Base-by-base conservation (phyloP, 1,139 yeast genomes). In the Suhomyces atakaporum region DNA sequence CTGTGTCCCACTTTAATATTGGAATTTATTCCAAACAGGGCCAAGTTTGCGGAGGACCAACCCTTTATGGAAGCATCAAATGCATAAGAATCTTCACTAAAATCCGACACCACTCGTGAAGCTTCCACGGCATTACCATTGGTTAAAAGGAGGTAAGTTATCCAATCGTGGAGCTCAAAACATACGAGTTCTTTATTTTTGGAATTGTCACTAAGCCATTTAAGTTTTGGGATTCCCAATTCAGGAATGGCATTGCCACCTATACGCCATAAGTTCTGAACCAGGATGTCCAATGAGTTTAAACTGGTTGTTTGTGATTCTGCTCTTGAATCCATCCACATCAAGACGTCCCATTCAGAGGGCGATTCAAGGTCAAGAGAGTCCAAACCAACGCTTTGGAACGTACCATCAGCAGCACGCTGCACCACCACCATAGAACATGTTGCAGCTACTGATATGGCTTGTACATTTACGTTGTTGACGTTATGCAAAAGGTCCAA, bases 311-410 rank as follows among this genome's bases (percentile, higher is more conserved):
- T 52, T 45, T 75, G 71, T 3, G 46, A 34, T 1, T 36, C 42
- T 5, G 79, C 59, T 33, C 75, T 53, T n/a, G 63, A 60, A 46
- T 79, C 84, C 84, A 78, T 79, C 84, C 84, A 79, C 36, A 79
- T 61, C 5, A 79, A 60, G 2, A 78, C 62, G 47, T 77, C 77
- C 27, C 66, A 48, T 3, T 23, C 24, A 3, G 33, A 35, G 15
- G 16, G 15, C 12, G 10, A 29, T 7, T 33, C 38, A 9, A 35
- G 13, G 8, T 22, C 27, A 3, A n/a, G 12, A 7, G 24, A 25
- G 4, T 30, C 20, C 25, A 35, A 16, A 14, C 13, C 15, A 9
- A 35, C 16, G 2, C 38, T 33, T 15, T 6, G 12, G 18, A 29
- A 21, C 3, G 6, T 1, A 33, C 27, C 7, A 34, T 49, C 33